Base-by-base conservation (phyloP, 306 rosid genomes). In the Vigna hirtella region DNA sequence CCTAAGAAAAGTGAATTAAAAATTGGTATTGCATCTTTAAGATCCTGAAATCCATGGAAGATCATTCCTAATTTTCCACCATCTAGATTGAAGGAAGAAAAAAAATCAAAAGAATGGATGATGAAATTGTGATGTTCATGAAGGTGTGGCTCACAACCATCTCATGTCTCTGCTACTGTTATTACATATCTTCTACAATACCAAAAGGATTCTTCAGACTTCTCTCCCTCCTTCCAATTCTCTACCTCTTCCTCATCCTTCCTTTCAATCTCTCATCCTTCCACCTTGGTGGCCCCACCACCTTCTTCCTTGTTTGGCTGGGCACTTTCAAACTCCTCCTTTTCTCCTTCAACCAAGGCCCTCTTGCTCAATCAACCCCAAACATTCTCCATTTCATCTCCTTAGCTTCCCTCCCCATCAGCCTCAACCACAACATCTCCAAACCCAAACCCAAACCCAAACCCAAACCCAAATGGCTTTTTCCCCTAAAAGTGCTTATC, bases 401-500 rank as follows among this genome's bases (percentile, higher is more conserved):
- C 83, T 7, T 84, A 1, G 90, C 94, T 14, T 85, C 83, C 56
- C 90, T 94, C 5, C 97, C 98, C 20, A 87, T 91, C 79, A 85
- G 85, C 28, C 66, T 82, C 79, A 67, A 50, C 34, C 83, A 64
- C 26, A 24, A 32, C 7, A 75, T 61, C 45, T 9, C 9, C 52
- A 66, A 28, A 18, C 15, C 67, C 69, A 58, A 48, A 15, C 81
- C 13, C 10, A 6, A 48, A 15, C 81, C 13, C 10, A 6, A 32
- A 50, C 81, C 13, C 10, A 6, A 48, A 15, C 81, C 13, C 10
- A 6, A 32, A 50, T 50, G 22, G 7, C 10, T 79, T 1, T 26
- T 74, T 20, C 13, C 84, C 6, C 2, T 83, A 0, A 90, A 92
- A 79, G 11, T 70, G 14, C 36, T 89, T 76, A 10, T 83, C 7